phyloP scores from a whole-genome alignment of 108 stramenopile genomes.

The Nitzschia sp. region DNA sequence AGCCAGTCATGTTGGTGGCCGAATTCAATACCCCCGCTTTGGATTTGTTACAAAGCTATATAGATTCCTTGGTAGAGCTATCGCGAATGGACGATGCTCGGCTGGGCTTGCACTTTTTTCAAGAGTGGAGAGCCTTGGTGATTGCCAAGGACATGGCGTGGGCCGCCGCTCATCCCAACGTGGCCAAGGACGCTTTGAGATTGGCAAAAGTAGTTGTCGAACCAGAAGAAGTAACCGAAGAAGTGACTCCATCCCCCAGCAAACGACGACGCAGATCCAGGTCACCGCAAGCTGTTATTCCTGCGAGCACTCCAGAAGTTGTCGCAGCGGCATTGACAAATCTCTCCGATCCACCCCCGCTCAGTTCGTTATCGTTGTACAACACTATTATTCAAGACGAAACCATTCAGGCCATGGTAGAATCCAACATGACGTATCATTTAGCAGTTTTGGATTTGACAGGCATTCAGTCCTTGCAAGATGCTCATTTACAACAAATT shows the following conservation, averaged over 20 bases:
- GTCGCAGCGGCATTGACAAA: neutral
- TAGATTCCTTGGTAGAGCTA: conserved; percentile 77
- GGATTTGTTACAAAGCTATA: conserved; percentile 69
- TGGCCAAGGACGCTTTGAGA: too few relatives aligned
- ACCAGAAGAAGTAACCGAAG: neutral
- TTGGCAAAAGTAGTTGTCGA: too few relatives aligned
- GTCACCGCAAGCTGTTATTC: neutral
- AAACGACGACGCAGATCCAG: neutral
- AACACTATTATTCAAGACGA: conserved; percentile 58
- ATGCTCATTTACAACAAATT: conserved; percentile 41
- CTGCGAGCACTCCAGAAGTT: neutral
- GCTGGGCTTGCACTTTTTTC: conserved; percentile 69
- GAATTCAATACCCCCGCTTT: conserved; percentile 72
- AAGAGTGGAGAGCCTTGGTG: conserved; percentile 58
- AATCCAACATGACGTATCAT: conserved; percentile 50
- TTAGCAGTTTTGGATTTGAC: conserved; percentile 71
- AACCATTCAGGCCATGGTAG: conserved; percentile 64
- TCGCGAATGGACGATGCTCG: conserved; percentile 74
- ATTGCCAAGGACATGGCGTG: neutral
- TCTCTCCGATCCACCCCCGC: neutral
- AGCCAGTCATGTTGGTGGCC: conserved; percentile 30
- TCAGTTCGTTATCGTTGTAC: conserved; percentile 65
- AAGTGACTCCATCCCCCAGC: neutral
- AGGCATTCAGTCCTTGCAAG: conserved; percentile 66
- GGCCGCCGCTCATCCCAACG: neutral